A percentile compares a stretch with the other conserved stretches of the same genome.
phyloP scores from a whole-genome alignment of 2,329 filamentous ascomycete genomes.

The Apiospora marii region DNA sequence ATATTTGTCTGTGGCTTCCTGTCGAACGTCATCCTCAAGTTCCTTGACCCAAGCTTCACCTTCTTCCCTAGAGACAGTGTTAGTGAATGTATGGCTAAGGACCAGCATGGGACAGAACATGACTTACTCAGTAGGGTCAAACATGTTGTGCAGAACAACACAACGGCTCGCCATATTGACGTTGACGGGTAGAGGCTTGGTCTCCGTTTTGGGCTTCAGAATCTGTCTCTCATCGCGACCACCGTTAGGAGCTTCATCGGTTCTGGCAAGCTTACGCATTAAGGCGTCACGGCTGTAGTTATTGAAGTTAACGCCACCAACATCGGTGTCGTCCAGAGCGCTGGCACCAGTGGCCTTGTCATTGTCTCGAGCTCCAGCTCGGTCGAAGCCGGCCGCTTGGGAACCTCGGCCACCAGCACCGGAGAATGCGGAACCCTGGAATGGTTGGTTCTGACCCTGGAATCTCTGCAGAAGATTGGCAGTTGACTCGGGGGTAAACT shows the following conservation, averaged over 20 bases:
- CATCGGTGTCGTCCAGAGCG: constrained; percentile 96
- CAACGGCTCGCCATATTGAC: constrained; percentile 94
- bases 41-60: constrained; percentile 91
- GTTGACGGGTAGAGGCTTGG: constrained; percentile 80
- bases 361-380: constrained; percentile 85
- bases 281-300: constrained; percentile 98
- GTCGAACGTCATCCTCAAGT: constrained; percentile 89
- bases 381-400: constrained; percentile 88
- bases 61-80: constrained; percentile 72
- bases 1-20: constrained; percentile 94
- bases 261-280: constrained; percentile 98
- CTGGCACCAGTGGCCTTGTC: constrained; percentile 92
- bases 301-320: constrained; percentile 98
- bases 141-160: constrained; percentile 95
- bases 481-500: constrained; percentile 98
- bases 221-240: constrained; percentile 75
- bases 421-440: constrained; percentile 90
- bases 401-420: constrained; percentile 87
- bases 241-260: constrained; percentile 77
- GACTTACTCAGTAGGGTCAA: constrained; percentile 88
- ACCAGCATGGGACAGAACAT: too few species aligned
- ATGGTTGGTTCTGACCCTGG: constrained; percentile 73
- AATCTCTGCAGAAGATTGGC: constrained; percentile 92
- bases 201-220: constrained; percentile 79
- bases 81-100: constrained; percentile 37